Conservation (phyloP, 2,329 filamentous ascomycete species). For the Plenodomus tracheiphilus region DNA sequence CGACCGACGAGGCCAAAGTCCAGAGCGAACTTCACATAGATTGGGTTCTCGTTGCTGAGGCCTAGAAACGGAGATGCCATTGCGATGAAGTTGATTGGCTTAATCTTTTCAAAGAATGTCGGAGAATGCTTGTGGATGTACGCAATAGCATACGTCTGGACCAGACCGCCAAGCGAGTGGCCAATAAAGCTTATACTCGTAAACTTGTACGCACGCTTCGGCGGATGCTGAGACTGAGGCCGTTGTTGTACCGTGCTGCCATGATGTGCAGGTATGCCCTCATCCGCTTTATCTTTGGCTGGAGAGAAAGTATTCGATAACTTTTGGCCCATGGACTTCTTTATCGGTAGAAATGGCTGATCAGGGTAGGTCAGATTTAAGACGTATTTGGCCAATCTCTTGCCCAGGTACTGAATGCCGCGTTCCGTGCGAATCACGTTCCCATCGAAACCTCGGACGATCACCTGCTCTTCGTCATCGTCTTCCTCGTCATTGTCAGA, state of each 20-base stretch:
- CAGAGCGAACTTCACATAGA: constrained; percentile 95
- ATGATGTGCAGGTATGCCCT: constrained; percentile 58
- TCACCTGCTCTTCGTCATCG: constrained; percentile 77
- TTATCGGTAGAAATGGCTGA: constrained; percentile 78
- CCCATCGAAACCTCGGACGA: constrained; percentile 86
- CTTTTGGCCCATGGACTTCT: constrained; percentile 56
- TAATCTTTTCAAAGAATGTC: constrained; percentile 82
- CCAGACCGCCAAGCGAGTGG: constrained; percentile 85
- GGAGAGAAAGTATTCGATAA: constrained; percentile 53
- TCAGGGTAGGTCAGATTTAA: constrained; percentile 90
- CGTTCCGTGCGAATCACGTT: constrained; percentile 91
- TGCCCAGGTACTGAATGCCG: constrained; percentile 96
- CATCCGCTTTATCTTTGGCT: constrained; percentile 46
- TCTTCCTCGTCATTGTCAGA: constrained; percentile 51
- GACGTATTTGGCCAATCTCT: constrained; percentile 88
- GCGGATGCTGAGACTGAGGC: constrained; percentile 41
- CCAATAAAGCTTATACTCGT: constrained; percentile 95
- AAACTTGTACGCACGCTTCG: constrained; percentile 72
- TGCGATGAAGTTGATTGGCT: constrained; percentile 86
- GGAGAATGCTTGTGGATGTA: constrained; percentile 97
- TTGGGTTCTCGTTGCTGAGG: constrained; percentile 93
- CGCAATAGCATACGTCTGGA: constrained; percentile 92
- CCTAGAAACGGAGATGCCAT: constrained; percentile 87
- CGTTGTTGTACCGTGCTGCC: constrained; percentile 64
- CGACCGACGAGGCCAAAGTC: constrained; percentile 96